phyloP scores from a whole-genome alignment of 108 stramenopile species.

The Seminavis robusta region DNA sequence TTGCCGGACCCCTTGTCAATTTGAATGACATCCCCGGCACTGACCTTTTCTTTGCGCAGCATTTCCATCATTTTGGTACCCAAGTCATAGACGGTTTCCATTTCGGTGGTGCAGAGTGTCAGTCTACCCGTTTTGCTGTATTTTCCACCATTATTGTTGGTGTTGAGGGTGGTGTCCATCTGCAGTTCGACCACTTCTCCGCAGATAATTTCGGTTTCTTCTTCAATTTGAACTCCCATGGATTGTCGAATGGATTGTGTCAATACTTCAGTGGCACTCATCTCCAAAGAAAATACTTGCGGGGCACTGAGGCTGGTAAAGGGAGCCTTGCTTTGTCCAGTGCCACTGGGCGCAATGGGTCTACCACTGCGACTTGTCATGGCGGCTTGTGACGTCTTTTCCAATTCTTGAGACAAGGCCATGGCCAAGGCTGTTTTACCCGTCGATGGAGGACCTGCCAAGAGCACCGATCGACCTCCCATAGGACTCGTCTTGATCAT shows the following conservation, averaged over 20 bases:
- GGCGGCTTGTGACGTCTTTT: too few relatives aligned
- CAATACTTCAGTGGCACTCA: conserved; percentile 98
- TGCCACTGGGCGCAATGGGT: too few relatives aligned
- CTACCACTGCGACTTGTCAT: too few relatives aligned
- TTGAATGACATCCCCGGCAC: conserved; percentile 98
- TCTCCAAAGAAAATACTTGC: conserved; percentile 97
- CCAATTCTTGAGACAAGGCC: conserved; percentile 95
- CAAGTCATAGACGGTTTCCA: conserved; percentile 99
- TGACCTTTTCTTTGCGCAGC: conserved; percentile 92
- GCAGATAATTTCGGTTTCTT: conserved; percentile 99
- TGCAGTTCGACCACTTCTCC: conserved; percentile 99
- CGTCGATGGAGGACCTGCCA: conserved; percentile 97
- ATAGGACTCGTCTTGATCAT: conserved; percentile 93
- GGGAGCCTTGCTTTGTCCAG: conserved; percentile 61
- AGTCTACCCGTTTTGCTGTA: conserved; percentile 91
- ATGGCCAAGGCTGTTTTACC: conserved; percentile 99
- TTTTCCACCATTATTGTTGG: conserved; percentile 14
- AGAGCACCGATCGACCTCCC: conserved; percentile 94
- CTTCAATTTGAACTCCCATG: conserved; percentile 95
- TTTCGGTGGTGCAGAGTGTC: conserved; percentile 98
- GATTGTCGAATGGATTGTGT: conserved; percentile 96
- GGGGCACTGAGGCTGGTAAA: conserved; percentile 96
- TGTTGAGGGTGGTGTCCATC: conserved; percentile 60
- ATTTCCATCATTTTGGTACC: conserved; percentile 99
- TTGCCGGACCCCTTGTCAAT: conserved; percentile 98